Percentiles rank a stretch among this genome's conserved stretches.
phyloP scores from a whole-genome alignment of 2,329 filamentous ascomycete genomes.

The Fusarium pilosicola region DNA sequence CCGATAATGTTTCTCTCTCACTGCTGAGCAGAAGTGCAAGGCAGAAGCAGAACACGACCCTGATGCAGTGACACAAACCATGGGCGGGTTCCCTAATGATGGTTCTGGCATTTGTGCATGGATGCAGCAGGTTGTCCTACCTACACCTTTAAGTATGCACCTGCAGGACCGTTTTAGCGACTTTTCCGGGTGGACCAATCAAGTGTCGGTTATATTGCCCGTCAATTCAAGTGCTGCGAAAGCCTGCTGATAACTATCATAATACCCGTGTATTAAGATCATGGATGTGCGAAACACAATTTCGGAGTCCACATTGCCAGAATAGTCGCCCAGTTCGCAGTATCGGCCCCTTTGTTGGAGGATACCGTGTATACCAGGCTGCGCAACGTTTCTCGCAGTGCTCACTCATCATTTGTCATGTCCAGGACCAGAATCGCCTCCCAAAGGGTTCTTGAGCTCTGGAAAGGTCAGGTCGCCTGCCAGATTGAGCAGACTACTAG shows the following conservation, averaged over 20 bases:
- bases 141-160: conserved; percentile 40
- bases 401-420: conserved; percentile 37
- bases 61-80: conserved; percentile 23
- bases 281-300: conserved; percentile 46
- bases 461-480: conserved; percentile 4
- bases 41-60: conserved; percentile 14
- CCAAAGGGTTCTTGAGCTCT: not conserved
- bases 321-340: conserved; percentile 33
- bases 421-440: conserved; percentile 34
- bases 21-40: not conserved
- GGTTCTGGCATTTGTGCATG: conserved; percentile 37
- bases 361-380: conserved; percentile 18
- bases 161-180: conserved; percentile 46
- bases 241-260: conserved; percentile 42
- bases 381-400: conserved; percentile 30
- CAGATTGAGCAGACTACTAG: not conserved
- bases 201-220: conserved; percentile 6
- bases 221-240: conserved; percentile 29
- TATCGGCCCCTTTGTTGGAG: conserved; percentile 38
- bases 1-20: conserved; percentile 8
- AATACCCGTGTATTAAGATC: conserved; percentile 39
- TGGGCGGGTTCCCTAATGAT: conserved; percentile 19
- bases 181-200: conserved; percentile 31
- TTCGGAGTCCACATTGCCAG: conserved; percentile 41
- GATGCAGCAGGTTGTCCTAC: conserved; percentile 31